phyloP scores from a whole-genome alignment of 2,329 filamentous ascomycete genomes.

The Chaetomiaceae sp. region DNA sequence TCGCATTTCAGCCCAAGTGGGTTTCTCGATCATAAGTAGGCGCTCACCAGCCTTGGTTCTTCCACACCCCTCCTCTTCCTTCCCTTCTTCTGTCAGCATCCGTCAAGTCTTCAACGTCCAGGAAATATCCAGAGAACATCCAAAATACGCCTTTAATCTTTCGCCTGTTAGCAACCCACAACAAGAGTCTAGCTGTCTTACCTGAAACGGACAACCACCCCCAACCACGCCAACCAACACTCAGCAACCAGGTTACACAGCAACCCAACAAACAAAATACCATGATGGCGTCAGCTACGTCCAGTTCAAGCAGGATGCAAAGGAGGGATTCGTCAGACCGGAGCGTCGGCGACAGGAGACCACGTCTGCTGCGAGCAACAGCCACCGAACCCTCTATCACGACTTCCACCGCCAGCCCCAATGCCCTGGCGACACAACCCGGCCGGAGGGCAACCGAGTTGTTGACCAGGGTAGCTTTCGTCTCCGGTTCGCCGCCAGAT shows the following conservation, averaged over 20 bases:
- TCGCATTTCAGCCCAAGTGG: slow-evolving; percentile 29
- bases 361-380: slow-evolving; percentile 49
- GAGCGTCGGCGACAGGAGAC: slow-evolving; percentile 40
- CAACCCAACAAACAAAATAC: slow-evolving; percentile 6
- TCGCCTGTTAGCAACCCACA: slow-evolving; percentile 5
- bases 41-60: slow-evolving; percentile 18
- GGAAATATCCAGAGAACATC: too few species aligned
- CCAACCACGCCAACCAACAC: background rate
- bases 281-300: slow-evolving; percentile 35
- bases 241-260: background rate
- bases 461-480: slow-evolving; percentile 49
- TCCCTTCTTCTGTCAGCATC: slow-evolving; percentile 9
- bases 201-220: too few species aligned
- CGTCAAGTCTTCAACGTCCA: background rate
- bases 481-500: slow-evolving; percentile 39
- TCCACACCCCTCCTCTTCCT: slow-evolving; percentile 4
- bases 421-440: slow-evolving; percentile 45
- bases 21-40: slow-evolving; percentile 20
- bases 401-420: slow-evolving; percentile 48
- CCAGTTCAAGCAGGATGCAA: slow-evolving; percentile 33
- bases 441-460: slow-evolving; percentile 50
- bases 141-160: background rate
- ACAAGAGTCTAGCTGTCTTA: too few species aligned
- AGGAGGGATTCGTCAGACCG: slow-evolving; percentile 40
- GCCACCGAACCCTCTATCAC: slow-evolving; percentile 56